phyloP scores from a whole-genome alignment of 176 grass and related monocot species.

The Thalia dealbata region DNA sequence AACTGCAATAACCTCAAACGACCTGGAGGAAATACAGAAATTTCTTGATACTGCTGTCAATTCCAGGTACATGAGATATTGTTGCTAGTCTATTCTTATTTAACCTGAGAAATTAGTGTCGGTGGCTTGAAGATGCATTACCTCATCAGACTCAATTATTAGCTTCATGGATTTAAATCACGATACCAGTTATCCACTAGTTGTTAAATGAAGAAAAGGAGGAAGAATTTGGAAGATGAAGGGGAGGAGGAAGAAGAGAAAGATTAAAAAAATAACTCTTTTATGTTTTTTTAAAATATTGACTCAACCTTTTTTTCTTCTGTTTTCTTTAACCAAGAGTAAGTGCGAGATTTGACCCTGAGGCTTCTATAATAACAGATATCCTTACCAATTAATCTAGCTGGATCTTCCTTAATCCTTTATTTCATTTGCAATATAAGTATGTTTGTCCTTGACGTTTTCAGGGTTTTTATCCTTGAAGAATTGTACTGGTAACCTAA shows the following conservation, averaged over 20 bases:
- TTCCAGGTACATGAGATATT: conserved; percentile 42
- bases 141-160: no score
- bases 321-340: no score
- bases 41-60: conserved; percentile 91
- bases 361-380: no score
- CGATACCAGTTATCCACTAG: not conserved
- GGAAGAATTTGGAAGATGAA: no score
- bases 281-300: no score
- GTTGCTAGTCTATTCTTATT: no score
- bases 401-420: not conserved
- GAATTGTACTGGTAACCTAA: not conserved
- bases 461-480: not conserved
- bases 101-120: no score
- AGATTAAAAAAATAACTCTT: no score
- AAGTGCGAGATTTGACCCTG: no score
- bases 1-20: conserved; percentile 90
- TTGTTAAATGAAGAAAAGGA: not conserved
- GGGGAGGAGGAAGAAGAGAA: no score
- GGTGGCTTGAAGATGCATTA: no score
- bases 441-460: not conserved
- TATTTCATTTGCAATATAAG: not conserved
- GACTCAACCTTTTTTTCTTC: no score
- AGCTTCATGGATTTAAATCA: not conserved
- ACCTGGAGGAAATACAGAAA: conserved; percentile 95
- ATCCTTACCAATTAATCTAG: not conserved